Evolutionary conservation across 345 rosid species (phyloP).

Genomic region (Bruguiera gymnorhiza): DNA sequence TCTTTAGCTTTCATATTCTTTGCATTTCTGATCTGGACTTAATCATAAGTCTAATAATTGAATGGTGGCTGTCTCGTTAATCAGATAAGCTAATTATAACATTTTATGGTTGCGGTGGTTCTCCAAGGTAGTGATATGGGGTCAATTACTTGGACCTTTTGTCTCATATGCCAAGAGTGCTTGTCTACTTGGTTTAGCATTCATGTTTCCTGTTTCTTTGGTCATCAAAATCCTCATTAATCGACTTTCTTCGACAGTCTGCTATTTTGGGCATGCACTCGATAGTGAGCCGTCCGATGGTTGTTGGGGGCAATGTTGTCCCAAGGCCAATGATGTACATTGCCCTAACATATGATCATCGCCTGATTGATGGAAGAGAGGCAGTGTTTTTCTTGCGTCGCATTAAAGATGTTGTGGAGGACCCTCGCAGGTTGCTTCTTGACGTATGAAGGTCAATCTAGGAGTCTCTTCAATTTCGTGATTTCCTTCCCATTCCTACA

Average conservation of each 20-base stretch:
- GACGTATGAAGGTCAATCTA: constrained; percentile 35
- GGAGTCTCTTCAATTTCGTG: not conserved
- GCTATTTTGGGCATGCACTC: constrained; percentile 93
- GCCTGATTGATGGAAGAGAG: constrained; percentile 90
- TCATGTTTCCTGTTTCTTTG: not conserved
- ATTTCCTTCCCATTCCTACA: not conserved
- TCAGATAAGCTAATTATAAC: no score
- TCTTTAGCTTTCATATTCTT: not conserved
- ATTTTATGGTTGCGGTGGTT: no score
- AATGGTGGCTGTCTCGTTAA: no score
- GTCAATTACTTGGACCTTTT: not conserved
- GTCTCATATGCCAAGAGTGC: no score
- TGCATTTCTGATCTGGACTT: not conserved
- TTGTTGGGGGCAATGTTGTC: constrained; percentile 53
- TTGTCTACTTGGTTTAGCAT: no score
- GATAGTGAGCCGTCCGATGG: constrained; percentile 76
- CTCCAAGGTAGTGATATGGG: no score
- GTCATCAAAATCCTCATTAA: not conserved
- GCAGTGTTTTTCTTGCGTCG: constrained; percentile 80
- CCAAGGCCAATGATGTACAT: constrained; percentile 88
- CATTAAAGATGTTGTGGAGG: constrained; percentile 82
- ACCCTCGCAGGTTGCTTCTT: constrained; percentile 72
- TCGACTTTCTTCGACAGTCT: constrained; percentile 40
- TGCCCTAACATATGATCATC: constrained; percentile 74
- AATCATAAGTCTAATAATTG: not conserved